Evolutionary conservation across 2,329 filamentous ascomycete genomes (phyloP).

Genomic region (Neofusicoccum cordaticola): DNA sequence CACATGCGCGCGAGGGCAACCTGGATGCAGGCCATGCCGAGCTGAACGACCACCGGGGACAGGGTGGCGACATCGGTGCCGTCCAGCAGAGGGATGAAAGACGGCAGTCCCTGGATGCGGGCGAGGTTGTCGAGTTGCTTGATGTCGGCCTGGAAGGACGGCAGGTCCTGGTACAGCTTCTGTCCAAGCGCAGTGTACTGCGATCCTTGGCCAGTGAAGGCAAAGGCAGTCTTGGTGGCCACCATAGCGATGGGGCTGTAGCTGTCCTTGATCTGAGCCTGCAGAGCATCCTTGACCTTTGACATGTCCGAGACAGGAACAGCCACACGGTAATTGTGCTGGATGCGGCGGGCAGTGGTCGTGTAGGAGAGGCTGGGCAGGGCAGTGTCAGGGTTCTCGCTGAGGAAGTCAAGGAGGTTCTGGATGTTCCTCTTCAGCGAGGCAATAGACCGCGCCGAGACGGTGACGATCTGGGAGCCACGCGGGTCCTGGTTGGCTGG

Average conservation of each 20-base stretch:
- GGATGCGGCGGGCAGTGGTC: slow-evolving; percentile 26
- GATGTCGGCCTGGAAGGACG: slow-evolving; percentile 49
- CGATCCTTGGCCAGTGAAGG: slow-evolving; percentile 53
- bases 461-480: slow-evolving; percentile 18
- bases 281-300: slow-evolving; percentile 45
- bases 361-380: slow-evolving; percentile 26
- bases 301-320: slow-evolving; percentile 47
- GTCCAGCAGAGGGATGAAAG: slow-evolving; percentile 49
- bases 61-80: slow-evolving; percentile 49
- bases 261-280: slow-evolving; percentile 48
- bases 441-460: slow-evolving; percentile 21
- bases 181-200: slow-evolving; percentile 52
- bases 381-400: slow-evolving; percentile 15
- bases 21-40: slow-evolving; percentile 53
- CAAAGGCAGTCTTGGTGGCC: slow-evolving; percentile 50
- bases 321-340: slow-evolving; percentile 48
- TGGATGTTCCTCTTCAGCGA: slow-evolving; percentile 21
- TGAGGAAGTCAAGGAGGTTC: slow-evolving; percentile 19
- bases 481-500: slow-evolving; percentile 23
- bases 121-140: slow-evolving; percentile 49
- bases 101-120: slow-evolving; percentile 47
- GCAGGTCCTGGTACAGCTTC: slow-evolving; percentile 49
- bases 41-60: slow-evolving; percentile 52
- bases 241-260: slow-evolving; percentile 55
- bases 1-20: slow-evolving; percentile 54